These are phyloP conservation scores for Rhododendron henanense DNA, from an alignment of 148 eudicot genomes.

Conservation along the genomic window DNA sequence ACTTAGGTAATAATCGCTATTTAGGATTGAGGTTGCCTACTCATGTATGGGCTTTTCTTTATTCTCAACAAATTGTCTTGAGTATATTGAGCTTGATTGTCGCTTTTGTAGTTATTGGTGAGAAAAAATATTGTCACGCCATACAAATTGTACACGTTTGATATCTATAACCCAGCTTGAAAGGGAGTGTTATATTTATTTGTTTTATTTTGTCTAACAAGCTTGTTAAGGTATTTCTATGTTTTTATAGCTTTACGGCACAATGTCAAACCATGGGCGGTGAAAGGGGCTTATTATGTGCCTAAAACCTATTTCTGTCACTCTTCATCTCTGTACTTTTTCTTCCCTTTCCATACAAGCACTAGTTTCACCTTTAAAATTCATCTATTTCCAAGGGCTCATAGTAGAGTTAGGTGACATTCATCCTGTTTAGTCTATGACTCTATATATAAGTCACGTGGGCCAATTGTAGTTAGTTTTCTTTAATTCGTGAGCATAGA, in stretches of 20 bases:
- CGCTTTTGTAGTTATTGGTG: background rate
- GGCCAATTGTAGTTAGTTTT: background rate
- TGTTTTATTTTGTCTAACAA: background rate
- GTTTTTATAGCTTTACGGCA: background rate
- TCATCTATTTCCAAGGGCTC: background rate
- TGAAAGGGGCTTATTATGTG: background rate
- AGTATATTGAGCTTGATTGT: background rate
- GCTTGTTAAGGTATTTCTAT: background rate
- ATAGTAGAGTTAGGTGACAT: background rate
- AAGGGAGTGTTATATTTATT: background rate
- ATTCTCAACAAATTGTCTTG: background rate
- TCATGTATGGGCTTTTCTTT: background rate
- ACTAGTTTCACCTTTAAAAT: background rate
- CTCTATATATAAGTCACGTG: background rate
- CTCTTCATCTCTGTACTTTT: background rate
- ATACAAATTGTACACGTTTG: background rate
- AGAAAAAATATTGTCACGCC: background rate
- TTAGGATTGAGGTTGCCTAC: background rate
- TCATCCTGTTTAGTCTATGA: background rate
- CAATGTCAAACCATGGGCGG: background rate
- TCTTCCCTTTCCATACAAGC: background rate
- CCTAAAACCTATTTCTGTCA: background rate
- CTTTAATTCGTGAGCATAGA: background rate
- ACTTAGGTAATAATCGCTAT: background rate
- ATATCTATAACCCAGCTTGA: background rate